phyloP scores from a whole-genome alignment of 2,329 filamentous ascomycete genomes.

The Phaeomoniella chlamydospora region DNA sequence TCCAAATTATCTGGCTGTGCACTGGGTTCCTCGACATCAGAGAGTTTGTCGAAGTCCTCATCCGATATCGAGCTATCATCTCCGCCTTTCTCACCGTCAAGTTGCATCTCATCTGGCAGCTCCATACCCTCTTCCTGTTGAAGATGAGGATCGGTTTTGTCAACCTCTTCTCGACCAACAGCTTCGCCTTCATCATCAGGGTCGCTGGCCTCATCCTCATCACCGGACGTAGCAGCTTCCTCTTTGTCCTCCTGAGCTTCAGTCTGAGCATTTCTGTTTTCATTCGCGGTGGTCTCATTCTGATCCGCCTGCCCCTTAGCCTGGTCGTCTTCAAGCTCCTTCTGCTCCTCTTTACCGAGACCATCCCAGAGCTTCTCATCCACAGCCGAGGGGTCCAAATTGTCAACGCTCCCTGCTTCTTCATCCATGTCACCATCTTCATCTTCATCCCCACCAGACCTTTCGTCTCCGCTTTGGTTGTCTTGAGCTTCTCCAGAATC shows the following conservation, averaged over 20 bases:
- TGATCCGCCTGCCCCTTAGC: conserved; percentile 46
- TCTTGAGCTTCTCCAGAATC: conserved; percentile 28
- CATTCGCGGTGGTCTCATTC: conserved; percentile 29
- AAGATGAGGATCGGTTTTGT: conserved; percentile 58
- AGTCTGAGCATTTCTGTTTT: conserved; percentile 37
- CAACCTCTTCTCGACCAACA: conserved; percentile 46
- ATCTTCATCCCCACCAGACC: conserved; percentile 45
- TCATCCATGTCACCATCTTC: conserved; percentile 65
- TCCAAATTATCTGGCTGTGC: conserved; percentile 19
- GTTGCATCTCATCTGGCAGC: conserved; percentile 75
- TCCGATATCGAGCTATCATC: conserved; percentile 36
- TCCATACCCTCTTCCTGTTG: conserved; percentile 72
- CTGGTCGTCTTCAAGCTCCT: conserved; percentile 64
- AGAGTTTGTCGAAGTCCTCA: conserved; percentile 42
- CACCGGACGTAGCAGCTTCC: conserved; percentile 18
- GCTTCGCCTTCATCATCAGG: conserved; percentile 37
- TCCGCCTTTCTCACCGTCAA: conserved; percentile 50
- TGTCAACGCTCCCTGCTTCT: conserved; percentile 80
- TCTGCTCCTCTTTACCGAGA: conserved; percentile 49
- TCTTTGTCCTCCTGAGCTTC: conserved; percentile 45
- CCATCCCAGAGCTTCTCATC: conserved; percentile 99
- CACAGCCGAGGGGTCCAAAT: conserved; percentile 74
- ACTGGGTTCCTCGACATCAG: conserved; percentile 30
- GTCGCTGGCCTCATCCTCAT: conserved; percentile 24
- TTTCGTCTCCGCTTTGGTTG: conserved; percentile 42